Base-by-base conservation (phyloP, 306 rosid genomes). In the Echinosophora koreensis region DNA sequence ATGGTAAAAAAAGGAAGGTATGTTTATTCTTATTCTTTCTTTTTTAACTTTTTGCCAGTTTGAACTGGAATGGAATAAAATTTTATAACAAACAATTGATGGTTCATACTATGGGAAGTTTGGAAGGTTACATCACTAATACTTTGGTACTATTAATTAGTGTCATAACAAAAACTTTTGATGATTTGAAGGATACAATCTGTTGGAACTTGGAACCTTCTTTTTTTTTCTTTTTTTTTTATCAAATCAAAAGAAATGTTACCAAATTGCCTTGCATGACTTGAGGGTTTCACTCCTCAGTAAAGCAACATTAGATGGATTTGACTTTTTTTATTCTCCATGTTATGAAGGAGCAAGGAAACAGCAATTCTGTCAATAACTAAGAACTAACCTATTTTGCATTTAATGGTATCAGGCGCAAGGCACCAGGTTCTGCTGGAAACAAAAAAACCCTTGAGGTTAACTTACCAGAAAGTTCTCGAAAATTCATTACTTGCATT, bases 401-500 rank as follows among this genome's bases (percentile, higher is more conserved):
- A 72, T 84, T 63, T 77, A 37, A 78, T 56, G 66, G 18, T 79
- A 16, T 76, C 88, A 94, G 97, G 91, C 97, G 98, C 85, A 94
- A 90, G 81, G 80, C 97, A 47, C 98, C 92, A 5, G 92, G 95
- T 67, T 49, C 92, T 44, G 80, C 95, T 58, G 97, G 97, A 61
- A 88, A 79, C 80, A 92, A 85, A 76, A 94, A 84, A 69, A 51
- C 73, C 83, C 97, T 94, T 27, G 97, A 94, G 84, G 98, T 94
- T 77, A 94, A 94, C 79, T 88, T 92, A 81, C 97, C 98, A 34
- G 98, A 94, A 80, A 94, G 97, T 83, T 94, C 98, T 59, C 88
- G 98, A 71, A 94, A 94, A 76, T 94, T 94, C 84, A 94, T 94
- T 82, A 94, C 98, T 71, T 94, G 98, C 83, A 94, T 94, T 65